phyloP scores from a whole-genome alignment of 768 basidiomycete species.

The Russula olivacea region DNA sequence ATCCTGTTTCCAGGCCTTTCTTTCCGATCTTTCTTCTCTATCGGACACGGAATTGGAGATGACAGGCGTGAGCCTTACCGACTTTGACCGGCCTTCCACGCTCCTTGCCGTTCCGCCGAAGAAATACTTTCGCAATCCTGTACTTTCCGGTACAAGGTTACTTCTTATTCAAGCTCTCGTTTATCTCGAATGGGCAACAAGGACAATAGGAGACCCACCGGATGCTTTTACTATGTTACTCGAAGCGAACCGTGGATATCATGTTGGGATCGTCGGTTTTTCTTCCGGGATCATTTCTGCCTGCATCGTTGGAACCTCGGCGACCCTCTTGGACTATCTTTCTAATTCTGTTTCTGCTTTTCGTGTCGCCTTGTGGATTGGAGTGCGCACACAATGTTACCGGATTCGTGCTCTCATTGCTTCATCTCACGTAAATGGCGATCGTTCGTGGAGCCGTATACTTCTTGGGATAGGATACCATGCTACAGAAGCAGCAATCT shows the following conservation, averaged over 20 bases:
- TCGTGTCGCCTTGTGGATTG: conserved; percentile 49
- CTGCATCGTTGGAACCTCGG: conserved; percentile 45
- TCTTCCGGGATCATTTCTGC: conserved; percentile 55
- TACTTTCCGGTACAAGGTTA: conserved; percentile 44
- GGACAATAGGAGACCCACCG: conserved; percentile 5
- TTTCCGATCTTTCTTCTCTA: conserved; percentile 44
- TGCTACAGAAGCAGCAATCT: conserved; percentile 29
- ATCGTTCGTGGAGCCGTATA: conserved; percentile 44
- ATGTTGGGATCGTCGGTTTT: conserved; percentile 43
- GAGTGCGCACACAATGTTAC: conserved; percentile 39
- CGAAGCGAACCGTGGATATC: conserved; percentile 33
- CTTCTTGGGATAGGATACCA: conserved; percentile 33
- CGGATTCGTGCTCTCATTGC: conserved; percentile 19
- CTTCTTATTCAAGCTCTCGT: conserved; percentile 49
- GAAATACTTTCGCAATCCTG: conserved; percentile 40
- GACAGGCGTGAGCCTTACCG: conserved; percentile 34
- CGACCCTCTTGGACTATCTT: conserved; percentile 38
- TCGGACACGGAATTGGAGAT: conserved; percentile 34
- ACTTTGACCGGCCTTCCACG: conserved; percentile 39
- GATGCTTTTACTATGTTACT: conserved; percentile 31
- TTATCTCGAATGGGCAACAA: conserved; percentile 43
- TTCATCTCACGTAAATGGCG: conserved; percentile 25
- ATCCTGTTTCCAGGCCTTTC: conserved; percentile 47
- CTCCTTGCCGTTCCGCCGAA: conserved; percentile 37
- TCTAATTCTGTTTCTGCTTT: conserved; percentile 42